A percentile compares a stretch with the other conserved stretches of the same genome.
Conservation (phyloP, 257 asterid genomes). For the Nicotiana noctiflora region DNA sequence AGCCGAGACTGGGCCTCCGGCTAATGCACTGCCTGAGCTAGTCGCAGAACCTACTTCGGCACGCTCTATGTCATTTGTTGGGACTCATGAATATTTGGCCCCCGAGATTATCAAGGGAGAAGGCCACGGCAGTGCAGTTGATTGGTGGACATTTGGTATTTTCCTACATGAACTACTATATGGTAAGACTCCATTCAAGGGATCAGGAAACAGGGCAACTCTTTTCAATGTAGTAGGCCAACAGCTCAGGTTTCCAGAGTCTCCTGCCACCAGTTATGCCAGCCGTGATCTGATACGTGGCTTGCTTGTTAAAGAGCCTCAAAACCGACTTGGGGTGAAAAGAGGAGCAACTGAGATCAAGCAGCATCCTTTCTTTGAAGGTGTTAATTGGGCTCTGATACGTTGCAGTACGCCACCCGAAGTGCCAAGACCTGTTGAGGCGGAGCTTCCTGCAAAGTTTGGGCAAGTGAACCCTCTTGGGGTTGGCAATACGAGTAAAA, state of each 20-base stretch:
- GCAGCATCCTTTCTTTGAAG: conserved; percentile 78
- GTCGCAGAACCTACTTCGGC: conserved; percentile 78
- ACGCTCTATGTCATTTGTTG: conserved; percentile 79
- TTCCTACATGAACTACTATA: conserved; percentile 65
- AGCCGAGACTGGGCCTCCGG: conserved; percentile 30
- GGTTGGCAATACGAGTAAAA: conserved; percentile 37
- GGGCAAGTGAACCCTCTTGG: conserved; percentile 36
- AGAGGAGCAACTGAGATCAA: conserved; percentile 80
- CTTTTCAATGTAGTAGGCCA: conserved; percentile 71
- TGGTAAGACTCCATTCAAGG: conserved; percentile 78
- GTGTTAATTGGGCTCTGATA: conserved; percentile 77
- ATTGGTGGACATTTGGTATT: conserved; percentile 91
- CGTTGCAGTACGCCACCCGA: conserved; percentile 82
- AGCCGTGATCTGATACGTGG: conserved; percentile 65
- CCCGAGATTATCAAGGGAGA: conserved; percentile 82
- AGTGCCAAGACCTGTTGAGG: conserved; percentile 55
- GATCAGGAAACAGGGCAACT: conserved; percentile 69
- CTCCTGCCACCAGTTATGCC: conserved; percentile 64
- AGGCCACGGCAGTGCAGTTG: conserved; percentile 87
- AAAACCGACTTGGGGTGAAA: conserved; percentile 58
- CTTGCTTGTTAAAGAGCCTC: conserved; percentile 73
- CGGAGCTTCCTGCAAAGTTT: conserved; percentile 31
- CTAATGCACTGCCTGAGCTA: conserved; percentile 54
- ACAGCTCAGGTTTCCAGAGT: conserved; percentile 60
- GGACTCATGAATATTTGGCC: conserved; percentile 76